These are phyloP conservation scores for Backusella liffmaniae DNA, from an alignment of 192 early-diverging fungal genomes.

Conservation along the genomic window DNA sequence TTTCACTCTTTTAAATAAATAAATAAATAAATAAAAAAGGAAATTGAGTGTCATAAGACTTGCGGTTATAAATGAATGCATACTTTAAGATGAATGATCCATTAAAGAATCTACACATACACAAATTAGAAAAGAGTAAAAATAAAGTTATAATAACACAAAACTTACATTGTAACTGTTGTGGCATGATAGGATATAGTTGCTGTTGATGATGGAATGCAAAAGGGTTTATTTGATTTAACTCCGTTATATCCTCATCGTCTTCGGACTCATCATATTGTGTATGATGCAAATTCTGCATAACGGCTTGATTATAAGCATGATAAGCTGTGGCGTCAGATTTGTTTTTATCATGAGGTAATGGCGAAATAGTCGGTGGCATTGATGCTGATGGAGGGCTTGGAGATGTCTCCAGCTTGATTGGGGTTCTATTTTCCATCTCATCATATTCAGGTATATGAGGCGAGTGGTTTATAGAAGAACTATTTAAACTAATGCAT, in stretches of 20 bases:
- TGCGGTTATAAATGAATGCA: background rate
- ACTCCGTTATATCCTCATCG: background rate
- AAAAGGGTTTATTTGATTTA: slow-evolving; percentile 6
- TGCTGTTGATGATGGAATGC: background rate
- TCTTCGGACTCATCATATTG: background rate
- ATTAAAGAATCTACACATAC: background rate
- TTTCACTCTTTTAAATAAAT: background rate
- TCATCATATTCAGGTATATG: background rate
- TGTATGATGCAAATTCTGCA: slow-evolving; percentile 2
- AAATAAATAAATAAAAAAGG: background rate
- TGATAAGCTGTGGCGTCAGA: background rate
- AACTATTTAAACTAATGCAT: background rate
- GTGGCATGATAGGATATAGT: background rate
- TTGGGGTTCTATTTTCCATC: background rate
- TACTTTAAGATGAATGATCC: background rate
- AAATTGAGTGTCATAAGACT: background rate
- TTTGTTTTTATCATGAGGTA: background rate
- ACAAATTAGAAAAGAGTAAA: background rate
- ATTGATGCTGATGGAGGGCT: background rate
- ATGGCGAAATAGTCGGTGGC: background rate
- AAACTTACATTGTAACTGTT: background rate
- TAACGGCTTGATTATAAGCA: background rate
- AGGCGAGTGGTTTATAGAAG: background rate
- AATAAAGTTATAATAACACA: background rate
- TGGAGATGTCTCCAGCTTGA: background rate